A percentile compares a stretch with the other conserved stretches of the same genome.
Conservation (phyloP, 768 basidiomycete species). For the Suillus luteus region DNA sequence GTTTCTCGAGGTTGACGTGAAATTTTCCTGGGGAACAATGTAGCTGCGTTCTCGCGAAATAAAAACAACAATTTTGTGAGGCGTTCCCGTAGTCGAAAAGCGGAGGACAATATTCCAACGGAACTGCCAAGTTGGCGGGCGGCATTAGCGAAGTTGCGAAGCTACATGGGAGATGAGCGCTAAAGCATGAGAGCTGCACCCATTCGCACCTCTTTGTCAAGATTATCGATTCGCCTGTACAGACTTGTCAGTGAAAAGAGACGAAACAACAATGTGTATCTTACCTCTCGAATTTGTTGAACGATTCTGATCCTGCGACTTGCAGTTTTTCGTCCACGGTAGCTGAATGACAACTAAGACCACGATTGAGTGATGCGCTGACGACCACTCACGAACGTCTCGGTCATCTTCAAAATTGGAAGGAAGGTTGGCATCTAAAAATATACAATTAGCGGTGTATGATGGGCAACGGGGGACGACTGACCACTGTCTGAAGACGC, state of each 20-base stretch:
- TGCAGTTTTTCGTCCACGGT: slow-evolving; percentile 53
- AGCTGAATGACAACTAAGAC: slow-evolving; percentile 32
- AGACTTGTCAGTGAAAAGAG: slow-evolving; percentile 11
- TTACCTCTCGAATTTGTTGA: slow-evolving; percentile 50
- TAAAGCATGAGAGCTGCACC: slow-evolving; percentile 3
- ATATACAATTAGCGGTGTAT: slow-evolving; percentile 13
- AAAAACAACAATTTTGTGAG: slow-evolving; percentile 51
- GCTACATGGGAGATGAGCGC: slow-evolving; percentile 32
- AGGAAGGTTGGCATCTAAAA: slow-evolving; percentile 32
- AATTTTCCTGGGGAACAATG: slow-evolving; percentile 54
- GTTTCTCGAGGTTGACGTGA: slow-evolving; percentile 40
- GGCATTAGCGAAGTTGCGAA: slow-evolving; percentile 56
- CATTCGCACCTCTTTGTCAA: slow-evolving; percentile 48
- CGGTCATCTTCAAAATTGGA: slow-evolving; percentile 44
- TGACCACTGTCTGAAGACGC: slow-evolving; percentile 36
- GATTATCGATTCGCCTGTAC: slow-evolving; percentile 45
- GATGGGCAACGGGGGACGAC: slow-evolving; percentile 16
- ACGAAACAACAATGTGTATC: slow-evolving; percentile 16
- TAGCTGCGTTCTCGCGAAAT: slow-evolving; percentile 59
- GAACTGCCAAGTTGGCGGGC: slow-evolving; percentile 58
- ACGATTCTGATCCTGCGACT: slow-evolving; percentile 50
- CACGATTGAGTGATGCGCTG: slow-evolving; percentile 1
- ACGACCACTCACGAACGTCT: slow-evolving; percentile 43
- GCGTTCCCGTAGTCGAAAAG: slow-evolving; percentile 52
- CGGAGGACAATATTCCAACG: slow-evolving; percentile 56